Evolutionary conservation across 2,329 filamentous ascomycete genomes (phyloP).

Genomic region (Alternaria conjuncta): DNA sequence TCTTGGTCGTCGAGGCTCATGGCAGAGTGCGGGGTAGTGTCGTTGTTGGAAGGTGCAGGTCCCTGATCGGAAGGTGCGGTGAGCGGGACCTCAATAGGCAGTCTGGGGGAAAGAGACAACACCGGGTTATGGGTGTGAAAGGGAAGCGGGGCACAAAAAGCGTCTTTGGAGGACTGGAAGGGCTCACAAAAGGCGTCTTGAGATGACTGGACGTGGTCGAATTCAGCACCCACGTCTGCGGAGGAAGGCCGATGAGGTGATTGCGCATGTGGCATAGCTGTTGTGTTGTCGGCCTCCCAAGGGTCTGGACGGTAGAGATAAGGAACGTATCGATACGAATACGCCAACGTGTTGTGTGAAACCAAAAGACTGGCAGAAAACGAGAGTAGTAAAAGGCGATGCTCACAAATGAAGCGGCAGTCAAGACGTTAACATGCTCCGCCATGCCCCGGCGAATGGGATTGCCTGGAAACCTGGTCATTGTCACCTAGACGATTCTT

Average conservation of each 20-base stretch:
- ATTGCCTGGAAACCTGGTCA: constrained; percentile 34
- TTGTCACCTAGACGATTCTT: constrained; percentile 33
- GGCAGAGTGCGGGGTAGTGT: constrained; percentile 6
- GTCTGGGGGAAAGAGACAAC: constrained; percentile 17
- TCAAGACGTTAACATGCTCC: constrained; percentile 40
- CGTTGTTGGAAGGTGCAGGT: constrained; percentile 9
- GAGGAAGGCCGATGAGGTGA: constrained; percentile 34
- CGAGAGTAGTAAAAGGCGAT: constrained; percentile 25
- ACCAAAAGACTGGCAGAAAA: constrained; percentile 32
- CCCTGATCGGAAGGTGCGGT: constrained; percentile 23
- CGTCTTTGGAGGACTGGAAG: constrained; percentile 21
- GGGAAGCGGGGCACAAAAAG: constrained; percentile 24
- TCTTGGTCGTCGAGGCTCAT: constrained; percentile 24
- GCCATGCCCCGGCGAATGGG: constrained; percentile 22
- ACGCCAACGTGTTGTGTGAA: constrained; percentile 39
- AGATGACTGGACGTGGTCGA: constrained; percentile 23
- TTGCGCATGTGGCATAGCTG: constrained; percentile 39
- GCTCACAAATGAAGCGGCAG: constrained; percentile 40
- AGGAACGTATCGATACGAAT: constrained; percentile 25
- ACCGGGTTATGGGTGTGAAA: constrained; percentile 21
- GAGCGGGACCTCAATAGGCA: constrained; percentile 14
- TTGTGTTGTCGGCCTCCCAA: constrained; percentile 36
- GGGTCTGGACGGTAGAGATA: constrained; percentile 14
- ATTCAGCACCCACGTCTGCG: constrained; percentile 24
- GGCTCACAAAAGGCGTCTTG: constrained; percentile 25